A percentile compares a stretch with the other conserved stretches of the same genome.
Conservation (phyloP, 164 flowering plant species). For the Nymphaea colorata region DNA sequence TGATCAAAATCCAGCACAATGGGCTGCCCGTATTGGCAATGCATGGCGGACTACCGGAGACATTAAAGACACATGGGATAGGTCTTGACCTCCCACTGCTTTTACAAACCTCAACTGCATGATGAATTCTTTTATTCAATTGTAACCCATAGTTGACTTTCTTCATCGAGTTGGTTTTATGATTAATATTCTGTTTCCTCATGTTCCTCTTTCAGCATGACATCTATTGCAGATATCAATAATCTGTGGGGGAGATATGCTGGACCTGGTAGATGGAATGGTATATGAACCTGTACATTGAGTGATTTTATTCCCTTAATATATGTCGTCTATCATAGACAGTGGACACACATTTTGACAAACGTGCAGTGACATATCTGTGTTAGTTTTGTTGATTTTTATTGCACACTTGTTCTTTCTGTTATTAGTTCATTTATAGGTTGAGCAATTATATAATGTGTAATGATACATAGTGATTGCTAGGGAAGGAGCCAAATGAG, state of each 20-base stretch:
- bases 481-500: no score
- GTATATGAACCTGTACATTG: slow-evolving; percentile 11
- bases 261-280: slow-evolving; percentile 50
- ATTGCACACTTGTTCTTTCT: no score
- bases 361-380: no score
- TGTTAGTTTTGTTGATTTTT: no score
- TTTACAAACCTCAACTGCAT: neutral
- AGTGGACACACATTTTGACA: no score
- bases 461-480: no score
- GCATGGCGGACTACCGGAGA: slow-evolving; percentile 49
- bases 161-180: neutral
- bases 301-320: neutral
- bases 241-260: slow-evolving; percentile 40
- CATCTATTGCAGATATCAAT: slow-evolving; percentile 32
- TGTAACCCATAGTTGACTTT: neutral
- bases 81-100: slow-evolving; percentile 11
- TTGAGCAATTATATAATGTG: no score
- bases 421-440: no score
- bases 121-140: neutral
- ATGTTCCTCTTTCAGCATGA: slow-evolving; percentile 22
- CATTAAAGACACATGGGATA: slow-evolving; percentile 35
- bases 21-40: slow-evolving; percentile 31
- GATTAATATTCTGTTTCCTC: neutral
- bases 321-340: neutral
- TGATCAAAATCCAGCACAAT: slow-evolving; percentile 32